phyloP scores from a whole-genome alignment of 2,329 filamentous ascomycete species.

The Penicillium sp. region DNA sequence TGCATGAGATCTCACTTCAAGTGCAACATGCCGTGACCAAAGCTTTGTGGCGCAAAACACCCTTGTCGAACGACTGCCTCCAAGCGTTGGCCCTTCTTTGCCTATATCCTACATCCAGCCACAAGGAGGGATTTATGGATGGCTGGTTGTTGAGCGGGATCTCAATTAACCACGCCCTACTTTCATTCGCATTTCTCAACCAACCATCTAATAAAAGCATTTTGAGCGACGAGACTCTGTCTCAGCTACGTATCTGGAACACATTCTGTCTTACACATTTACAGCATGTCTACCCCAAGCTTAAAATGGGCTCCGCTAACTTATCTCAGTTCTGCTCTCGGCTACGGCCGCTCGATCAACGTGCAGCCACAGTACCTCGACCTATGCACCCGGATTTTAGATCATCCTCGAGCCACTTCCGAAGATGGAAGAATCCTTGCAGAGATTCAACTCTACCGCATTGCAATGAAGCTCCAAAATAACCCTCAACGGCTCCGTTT shows the following conservation, averaged over 20 bases:
- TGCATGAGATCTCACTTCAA: conserved; percentile 31
- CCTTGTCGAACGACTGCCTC: conserved; percentile 31
- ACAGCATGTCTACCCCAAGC: conserved; percentile 23
- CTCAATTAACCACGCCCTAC: conserved; percentile 35
- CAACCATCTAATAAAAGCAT: conserved; percentile 19
- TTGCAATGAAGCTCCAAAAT: conserved; percentile 28
- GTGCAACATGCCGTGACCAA: conserved; percentile 33
- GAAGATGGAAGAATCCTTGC: conserved; percentile 33
- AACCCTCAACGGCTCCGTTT: conserved; percentile 26
- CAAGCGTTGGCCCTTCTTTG: conserved; percentile 33
- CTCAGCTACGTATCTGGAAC: conserved; percentile 35
- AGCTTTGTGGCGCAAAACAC: conserved; percentile 29
- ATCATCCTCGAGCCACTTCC: conserved; percentile 29
- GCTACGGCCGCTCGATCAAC: conserved; percentile 32
- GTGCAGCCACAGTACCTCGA: conserved; percentile 31
- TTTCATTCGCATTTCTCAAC: conserved; percentile 22
- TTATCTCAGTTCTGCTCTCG: conserved; percentile 26
- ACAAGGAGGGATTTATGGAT: conserved; percentile 35
- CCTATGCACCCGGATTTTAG: conserved; percentile 30
- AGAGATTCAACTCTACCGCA: conserved; percentile 33
- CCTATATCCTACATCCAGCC: conserved; percentile 31
- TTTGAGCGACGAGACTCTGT: conserved; percentile 29
- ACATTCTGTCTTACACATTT: conserved; percentile 34
- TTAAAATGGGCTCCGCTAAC: conserved; percentile 4
- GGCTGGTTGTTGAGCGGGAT: conserved; percentile 38